Evolutionary conservation across 2,329 filamentous ascomycete species (phyloP).

Genomic region (Aspergillus pseudoglaucus): DNA sequence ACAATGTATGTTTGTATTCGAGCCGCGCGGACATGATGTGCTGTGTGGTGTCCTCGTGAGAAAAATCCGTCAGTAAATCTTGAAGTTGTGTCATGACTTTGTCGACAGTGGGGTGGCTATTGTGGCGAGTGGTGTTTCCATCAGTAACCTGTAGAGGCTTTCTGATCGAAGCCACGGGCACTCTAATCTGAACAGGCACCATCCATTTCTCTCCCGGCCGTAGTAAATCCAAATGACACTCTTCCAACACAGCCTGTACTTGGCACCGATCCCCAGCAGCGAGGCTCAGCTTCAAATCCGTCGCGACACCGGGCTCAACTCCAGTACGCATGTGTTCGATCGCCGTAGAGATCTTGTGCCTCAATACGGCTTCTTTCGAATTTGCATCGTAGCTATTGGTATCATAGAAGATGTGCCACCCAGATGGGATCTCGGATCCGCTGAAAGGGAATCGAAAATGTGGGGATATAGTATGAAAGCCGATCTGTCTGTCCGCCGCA

Average conservation of each 20-base stretch:
- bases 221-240: slow-evolving; percentile 13
- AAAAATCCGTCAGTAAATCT: slow-evolving; percentile 17
- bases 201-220: slow-evolving; percentile 29
- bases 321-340: slow-evolving; percentile 24
- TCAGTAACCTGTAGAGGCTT: slow-evolving; percentile 1
- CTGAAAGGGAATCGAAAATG: slow-evolving; percentile 15
- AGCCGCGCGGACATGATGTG: slow-evolving; percentile 21
- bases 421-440: slow-evolving; percentile 8
- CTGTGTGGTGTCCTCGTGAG: slow-evolving; percentile 9
- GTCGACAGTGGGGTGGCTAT: slow-evolving; percentile 11
- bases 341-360: slow-evolving; percentile 14
- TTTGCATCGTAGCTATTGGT: slow-evolving; percentile 8
- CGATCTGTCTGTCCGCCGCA: slow-evolving; percentile 17
- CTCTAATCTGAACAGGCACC: slow-evolving; percentile 17
- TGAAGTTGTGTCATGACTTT: slow-evolving; percentile 25
- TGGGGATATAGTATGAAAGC: slow-evolving; percentile 29
- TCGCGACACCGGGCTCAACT: slow-evolving; percentile 19
- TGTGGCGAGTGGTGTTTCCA: not conserved
- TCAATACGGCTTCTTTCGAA: slow-evolving; percentile 11
- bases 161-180: slow-evolving; percentile 9
- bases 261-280: slow-evolving; percentile 14
- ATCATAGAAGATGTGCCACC: slow-evolving; percentile 25
- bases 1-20: slow-evolving; percentile 26
- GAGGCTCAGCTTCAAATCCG: slow-evolving; percentile 19
- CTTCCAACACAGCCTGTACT: slow-evolving; percentile 16